phyloP scores from a whole-genome alignment of 306 rosid species.

The Echinosophora koreensis region DNA sequence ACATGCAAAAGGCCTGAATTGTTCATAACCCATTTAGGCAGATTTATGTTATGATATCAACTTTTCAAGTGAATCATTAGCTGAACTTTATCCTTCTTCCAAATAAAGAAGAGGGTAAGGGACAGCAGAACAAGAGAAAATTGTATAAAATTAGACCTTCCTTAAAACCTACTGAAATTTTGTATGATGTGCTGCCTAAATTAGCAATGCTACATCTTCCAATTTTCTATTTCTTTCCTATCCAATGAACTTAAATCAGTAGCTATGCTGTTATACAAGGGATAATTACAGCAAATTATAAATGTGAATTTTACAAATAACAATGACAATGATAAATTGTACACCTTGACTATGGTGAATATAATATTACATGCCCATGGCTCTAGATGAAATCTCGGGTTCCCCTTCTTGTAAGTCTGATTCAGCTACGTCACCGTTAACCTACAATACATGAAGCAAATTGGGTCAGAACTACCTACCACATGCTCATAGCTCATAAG shows the following conservation, averaged over 20 bases:
- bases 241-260: conserved; percentile 43
- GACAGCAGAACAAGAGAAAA: not conserved
- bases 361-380: conserved; percentile 72
- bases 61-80: conserved; percentile 4
- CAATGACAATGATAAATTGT: conserved; percentile 39
- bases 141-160: conserved; percentile 1
- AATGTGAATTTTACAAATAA: conserved; percentile 58
- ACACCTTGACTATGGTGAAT: conserved; percentile 41
- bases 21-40: not conserved
- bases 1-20: not conserved
- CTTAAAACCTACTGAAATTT: conserved; percentile 23
- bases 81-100: not conserved
- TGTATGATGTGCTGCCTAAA: conserved; percentile 43
- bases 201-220: conserved; percentile 37
- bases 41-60: not conserved
- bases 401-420: conserved; percentile 70
- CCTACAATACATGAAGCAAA: conserved; percentile 51
- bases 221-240: conserved; percentile 37
- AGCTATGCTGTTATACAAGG: conserved; percentile 54
- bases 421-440: conserved; percentile 51
- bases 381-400: conserved; percentile 76
- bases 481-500: conserved; percentile 57
- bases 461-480: conserved; percentile 27
- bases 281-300: conserved; percentile 56
- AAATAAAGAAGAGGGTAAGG: not conserved